phyloP scores from a whole-genome alignment of 1,284 basidiomycete genomes.

The Puccinia brachypodii region DNA sequence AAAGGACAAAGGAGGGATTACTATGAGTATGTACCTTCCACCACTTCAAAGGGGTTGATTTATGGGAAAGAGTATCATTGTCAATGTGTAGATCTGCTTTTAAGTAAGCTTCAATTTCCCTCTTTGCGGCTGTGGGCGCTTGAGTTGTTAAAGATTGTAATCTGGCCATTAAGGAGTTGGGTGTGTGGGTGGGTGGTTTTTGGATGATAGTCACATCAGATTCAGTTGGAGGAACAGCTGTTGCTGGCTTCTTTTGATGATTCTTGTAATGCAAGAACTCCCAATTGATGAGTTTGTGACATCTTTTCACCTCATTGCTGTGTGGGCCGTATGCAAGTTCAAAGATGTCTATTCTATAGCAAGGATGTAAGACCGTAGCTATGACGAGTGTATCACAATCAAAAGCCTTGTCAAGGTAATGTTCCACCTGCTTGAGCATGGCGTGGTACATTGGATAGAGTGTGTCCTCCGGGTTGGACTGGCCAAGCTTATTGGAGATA shows the following conservation, averaged over 20 bases:
- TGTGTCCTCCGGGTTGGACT: background rate
- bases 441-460: background rate
- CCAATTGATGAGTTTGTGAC: background rate
- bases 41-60: background rate
- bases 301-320: background rate
- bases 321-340: background rate
- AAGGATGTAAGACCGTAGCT: background rate
- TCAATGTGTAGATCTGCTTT: background rate
- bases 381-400: background rate
- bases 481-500: background rate
- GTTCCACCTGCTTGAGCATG: conserved; percentile 1
- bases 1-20: background rate
- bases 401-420: background rate
- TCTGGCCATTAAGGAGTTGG: background rate
- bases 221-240: background rate
- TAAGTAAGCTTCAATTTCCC: background rate
- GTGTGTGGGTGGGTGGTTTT: background rate
- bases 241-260: background rate
- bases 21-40: background rate
- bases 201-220: background rate
- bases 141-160: background rate
- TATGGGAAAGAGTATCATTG: background rate
- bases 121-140: background rate
- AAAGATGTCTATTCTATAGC: background rate
- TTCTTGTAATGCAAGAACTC: background rate